Evolutionary conservation across 352 stramenopile species (phyloP).

Genomic region (Pythium chondricola): DNA sequence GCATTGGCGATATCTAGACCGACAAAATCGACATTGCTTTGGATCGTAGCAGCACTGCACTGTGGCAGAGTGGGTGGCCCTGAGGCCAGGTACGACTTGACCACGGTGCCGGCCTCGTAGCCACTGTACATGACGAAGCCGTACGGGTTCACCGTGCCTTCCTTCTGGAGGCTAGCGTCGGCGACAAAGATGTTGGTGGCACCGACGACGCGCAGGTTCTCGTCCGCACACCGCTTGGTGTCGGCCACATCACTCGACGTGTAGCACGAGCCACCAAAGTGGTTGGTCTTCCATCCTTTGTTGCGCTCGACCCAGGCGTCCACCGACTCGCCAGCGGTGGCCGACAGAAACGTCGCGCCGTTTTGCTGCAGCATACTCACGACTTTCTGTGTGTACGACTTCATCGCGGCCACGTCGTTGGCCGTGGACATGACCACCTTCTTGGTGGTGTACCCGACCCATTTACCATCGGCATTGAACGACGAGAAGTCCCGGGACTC

Average conservation of each 20-base stretch:
- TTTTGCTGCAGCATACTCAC: slow-evolving; percentile 27
- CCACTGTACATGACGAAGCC: slow-evolving; percentile 74
- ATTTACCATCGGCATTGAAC: slow-evolving; percentile 33
- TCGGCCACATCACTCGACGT: slow-evolving; percentile 34
- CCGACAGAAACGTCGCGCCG: slow-evolving; percentile 47
- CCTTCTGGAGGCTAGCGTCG: slow-evolving; percentile 54
- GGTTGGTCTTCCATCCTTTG: slow-evolving; percentile 28
- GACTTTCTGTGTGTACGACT: slow-evolving; percentile 34
- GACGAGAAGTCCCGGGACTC: slow-evolving; percentile 33
- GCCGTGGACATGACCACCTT: slow-evolving; percentile 31
- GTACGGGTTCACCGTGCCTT: slow-evolving; percentile 72
- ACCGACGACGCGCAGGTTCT: slow-evolving; percentile 56
- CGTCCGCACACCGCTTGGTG: slow-evolving; percentile 48
- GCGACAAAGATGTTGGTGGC: slow-evolving; percentile 65
- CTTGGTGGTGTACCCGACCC: slow-evolving; percentile 28
- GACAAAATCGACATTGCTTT: slow-evolving; percentile 1
- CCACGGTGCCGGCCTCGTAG: slow-evolving; percentile 35
- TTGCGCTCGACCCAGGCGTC: slow-evolving; percentile 34
- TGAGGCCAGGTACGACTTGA: no score
- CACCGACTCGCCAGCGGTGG: slow-evolving; percentile 20
- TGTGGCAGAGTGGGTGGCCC: no score
- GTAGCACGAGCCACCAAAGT: slow-evolving; percentile 75
- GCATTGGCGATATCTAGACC: not conserved
- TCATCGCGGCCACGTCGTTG: slow-evolving; percentile 52
- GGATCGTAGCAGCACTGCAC: no score